phyloP scores from a whole-genome alignment of 371 early-diverging fungal genomes.

The Capillidium rhysosporum region DNA sequence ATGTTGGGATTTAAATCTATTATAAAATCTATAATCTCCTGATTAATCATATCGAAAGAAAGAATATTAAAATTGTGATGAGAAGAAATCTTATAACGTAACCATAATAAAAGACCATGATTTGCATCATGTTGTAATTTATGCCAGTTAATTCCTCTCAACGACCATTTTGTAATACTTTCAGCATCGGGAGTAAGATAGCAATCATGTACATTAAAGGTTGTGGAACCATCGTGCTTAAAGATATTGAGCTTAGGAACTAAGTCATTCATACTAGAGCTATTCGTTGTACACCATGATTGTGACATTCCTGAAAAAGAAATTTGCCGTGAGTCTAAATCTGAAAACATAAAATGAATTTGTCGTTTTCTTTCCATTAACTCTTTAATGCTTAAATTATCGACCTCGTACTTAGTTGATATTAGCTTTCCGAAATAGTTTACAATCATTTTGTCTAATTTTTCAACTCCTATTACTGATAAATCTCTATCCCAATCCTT shows the following conservation, averaged over 20 bases:
- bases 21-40: slow-evolving; percentile 3
- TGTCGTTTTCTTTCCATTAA: neutral
- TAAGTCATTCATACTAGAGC: neutral
- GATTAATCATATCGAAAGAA: slow-evolving; percentile 4
- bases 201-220: neutral
- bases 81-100: neutral
- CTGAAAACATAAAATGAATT: slow-evolving; percentile 1
- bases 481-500: slow-evolving; percentile 7
- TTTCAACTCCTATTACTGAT: neutral
- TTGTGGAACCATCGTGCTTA: neutral
- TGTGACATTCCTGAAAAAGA: neutral
- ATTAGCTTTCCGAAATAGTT: slow-evolving; percentile 1
- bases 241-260: neutral
- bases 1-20: neutral
- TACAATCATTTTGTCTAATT: neutral
- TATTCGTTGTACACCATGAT: neutral
- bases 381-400: neutral
- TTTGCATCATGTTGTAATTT: slow-evolving; percentile 1
- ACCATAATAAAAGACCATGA: neutral
- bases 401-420: neutral
- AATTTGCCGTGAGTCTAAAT: neutral
- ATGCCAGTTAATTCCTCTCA: slow-evolving; percentile 2
- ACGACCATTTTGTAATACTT: neutral
- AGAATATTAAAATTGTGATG: neutral
- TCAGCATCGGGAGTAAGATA: slow-evolving; percentile 1